A percentile compares a stretch with the other conserved stretches of the same genome.
These are phyloP conservation scores for Aureoboletus auriporus DNA, from an alignment of 768 basidiomycete genomes.

Conservation along the genomic window DNA sequence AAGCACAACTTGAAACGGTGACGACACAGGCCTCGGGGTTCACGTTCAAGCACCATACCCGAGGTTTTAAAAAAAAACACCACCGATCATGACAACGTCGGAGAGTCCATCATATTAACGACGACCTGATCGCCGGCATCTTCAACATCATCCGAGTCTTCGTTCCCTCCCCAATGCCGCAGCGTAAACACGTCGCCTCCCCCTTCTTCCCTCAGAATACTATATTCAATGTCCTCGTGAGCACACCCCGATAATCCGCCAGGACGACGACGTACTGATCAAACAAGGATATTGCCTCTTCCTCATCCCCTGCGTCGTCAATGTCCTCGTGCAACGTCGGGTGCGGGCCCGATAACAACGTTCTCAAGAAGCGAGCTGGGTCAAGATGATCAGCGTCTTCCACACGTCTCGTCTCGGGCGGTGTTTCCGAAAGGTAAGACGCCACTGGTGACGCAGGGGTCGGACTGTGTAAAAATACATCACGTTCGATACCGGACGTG, in stretches of 20 bases:
- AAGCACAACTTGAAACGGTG: neutral
- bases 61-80: neutral
- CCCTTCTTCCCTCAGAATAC: slow-evolving; percentile 59
- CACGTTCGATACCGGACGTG: slow-evolving; percentile 72
- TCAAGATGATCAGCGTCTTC: slow-evolving; percentile 34
- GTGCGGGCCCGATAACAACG: slow-evolving; percentile 28
- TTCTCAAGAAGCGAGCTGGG: slow-evolving; percentile 34
- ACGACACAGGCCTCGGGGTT: no score
- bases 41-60: no score
- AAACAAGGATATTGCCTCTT: slow-evolving; percentile 58
- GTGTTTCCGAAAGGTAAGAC: slow-evolving; percentile 42
- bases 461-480: slow-evolving; percentile 66
- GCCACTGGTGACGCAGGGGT: slow-evolving; percentile 51
- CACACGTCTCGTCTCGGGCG: slow-evolving; percentile 45
- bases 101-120: slow-evolving; percentile 24
- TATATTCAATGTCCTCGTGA: slow-evolving; percentile 25
- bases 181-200: slow-evolving; percentile 49
- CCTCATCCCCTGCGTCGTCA: slow-evolving; percentile 38
- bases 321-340: slow-evolving; percentile 26
- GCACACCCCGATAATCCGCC: neutral
- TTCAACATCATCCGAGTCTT: slow-evolving; percentile 21
- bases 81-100: slow-evolving; percentile 9
- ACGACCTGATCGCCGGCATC: slow-evolving; percentile 11
- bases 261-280: slow-evolving; percentile 55
- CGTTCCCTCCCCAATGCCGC: slow-evolving; percentile 37